phyloP scores from a whole-genome alignment of 192 early-diverging fungal genomes.

The Rhizophlyctis rosea region DNA sequence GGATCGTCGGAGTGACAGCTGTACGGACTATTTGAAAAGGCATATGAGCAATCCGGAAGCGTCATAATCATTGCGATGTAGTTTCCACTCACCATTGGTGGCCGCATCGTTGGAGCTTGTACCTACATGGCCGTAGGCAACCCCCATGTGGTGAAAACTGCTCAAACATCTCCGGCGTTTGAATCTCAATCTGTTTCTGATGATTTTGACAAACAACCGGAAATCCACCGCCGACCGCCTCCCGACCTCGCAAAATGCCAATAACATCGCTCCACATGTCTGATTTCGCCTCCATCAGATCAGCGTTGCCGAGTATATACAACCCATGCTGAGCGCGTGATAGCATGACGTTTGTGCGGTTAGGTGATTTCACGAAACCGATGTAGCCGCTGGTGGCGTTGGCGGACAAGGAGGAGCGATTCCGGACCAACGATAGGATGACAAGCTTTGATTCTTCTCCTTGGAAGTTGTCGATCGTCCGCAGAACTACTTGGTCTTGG shows the following conservation, averaged over 20 bases:
- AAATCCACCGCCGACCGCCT: not conserved
- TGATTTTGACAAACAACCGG: not conserved
- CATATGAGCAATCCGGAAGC: too few species aligned
- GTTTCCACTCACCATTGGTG: conserved; percentile 44
- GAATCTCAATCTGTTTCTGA: not conserved
- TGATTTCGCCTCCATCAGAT: conserved; percentile 26
- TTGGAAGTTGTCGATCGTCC: conserved; percentile 46
- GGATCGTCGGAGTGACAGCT: conserved; percentile 49
- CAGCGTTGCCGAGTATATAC: conserved; percentile 52
- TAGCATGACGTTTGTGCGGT: conserved; percentile 55
- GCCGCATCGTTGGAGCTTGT: conserved; percentile 43
- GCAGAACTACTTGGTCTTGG: conserved; percentile 20
- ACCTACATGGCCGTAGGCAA: conserved; percentile 42
- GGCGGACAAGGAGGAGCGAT: not conserved
- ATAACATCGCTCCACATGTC: conserved; percentile 45
- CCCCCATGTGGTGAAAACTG: conserved; percentile 51
- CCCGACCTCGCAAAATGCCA: not conserved
- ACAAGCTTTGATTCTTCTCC: conserved; percentile 43
- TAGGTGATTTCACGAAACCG: conserved; percentile 54
- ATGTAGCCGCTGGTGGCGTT: conserved; percentile 13
- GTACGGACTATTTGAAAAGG: conserved; percentile 11
- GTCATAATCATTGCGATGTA: too few species aligned
- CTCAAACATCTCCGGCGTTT: conserved; percentile 24
- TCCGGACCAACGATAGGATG: conserved; percentile 34
- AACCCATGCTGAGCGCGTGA: conserved; percentile 60